Conservation (phyloP, 2,329 filamentous ascomycete species). For the Colletotrichum sojae region DNA sequence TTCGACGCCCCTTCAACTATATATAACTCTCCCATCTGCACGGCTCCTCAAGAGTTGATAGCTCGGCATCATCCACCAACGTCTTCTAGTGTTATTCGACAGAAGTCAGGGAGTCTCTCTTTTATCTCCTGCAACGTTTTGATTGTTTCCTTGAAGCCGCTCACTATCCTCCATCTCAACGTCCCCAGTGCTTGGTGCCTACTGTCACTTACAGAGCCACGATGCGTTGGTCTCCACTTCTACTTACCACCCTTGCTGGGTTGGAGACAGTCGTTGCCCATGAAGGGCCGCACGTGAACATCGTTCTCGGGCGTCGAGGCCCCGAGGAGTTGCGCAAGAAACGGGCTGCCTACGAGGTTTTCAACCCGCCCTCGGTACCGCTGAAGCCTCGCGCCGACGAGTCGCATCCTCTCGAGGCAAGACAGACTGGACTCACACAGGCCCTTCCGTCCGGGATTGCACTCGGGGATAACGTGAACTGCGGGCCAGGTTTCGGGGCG, state of each 20-base stretch:
- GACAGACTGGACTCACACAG: conserved; percentile 36
- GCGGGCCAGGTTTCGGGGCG: conserved; percentile 47
- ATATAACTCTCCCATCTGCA: conserved; percentile 26
- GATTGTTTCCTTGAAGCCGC: background rate
- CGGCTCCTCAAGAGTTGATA: background rate
- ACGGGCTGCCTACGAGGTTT: conserved; percentile 44
- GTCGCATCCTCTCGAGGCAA: conserved; percentile 29
- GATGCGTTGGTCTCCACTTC: conserved; percentile 46
- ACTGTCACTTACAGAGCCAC: conserved; percentile 15
- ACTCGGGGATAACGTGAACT: conserved; percentile 42
- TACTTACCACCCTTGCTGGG: conserved; percentile 46
- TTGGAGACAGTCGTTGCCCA: conserved; percentile 46
- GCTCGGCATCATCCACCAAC: conserved; percentile 12
- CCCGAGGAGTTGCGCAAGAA: conserved; percentile 22
- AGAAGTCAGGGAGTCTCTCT: conserved; percentile 13
- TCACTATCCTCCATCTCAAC: background rate
- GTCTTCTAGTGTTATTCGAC: background rate
- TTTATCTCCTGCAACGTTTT: background rate
- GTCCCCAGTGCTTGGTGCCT: background rate
- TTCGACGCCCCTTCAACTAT: conserved; percentile 15
- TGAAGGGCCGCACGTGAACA: conserved; percentile 42
- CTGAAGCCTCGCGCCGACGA: conserved; percentile 22
- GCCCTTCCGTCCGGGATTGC: conserved; percentile 1
- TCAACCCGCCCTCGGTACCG: conserved; percentile 45
- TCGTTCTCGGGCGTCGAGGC: conserved; percentile 23